These are phyloP conservation scores for Carex parvula DNA, from an alignment of 176 grass and related monocot species.

Conservation along the genomic window DNA sequence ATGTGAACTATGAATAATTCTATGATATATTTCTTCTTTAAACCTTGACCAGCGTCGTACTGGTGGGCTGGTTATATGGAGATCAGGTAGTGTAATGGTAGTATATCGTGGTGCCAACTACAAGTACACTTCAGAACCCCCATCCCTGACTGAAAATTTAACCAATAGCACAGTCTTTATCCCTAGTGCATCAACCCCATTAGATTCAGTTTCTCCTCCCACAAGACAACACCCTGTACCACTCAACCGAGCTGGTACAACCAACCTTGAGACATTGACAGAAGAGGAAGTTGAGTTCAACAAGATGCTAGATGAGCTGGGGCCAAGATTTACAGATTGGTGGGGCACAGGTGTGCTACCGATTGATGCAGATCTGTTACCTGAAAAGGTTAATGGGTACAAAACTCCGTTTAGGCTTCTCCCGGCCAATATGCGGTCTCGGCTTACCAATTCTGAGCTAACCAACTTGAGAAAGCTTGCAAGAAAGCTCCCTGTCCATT, in stretches of 20 bases:
- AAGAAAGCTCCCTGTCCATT: constrained; percentile 79
- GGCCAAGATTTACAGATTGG: constrained; percentile 84
- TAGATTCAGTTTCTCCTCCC: constrained; percentile 4
- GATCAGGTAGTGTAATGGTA: constrained; percentile 94
- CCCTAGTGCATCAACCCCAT: constrained; percentile 40
- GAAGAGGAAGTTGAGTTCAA: constrained; percentile 83
- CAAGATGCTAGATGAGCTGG: constrained; percentile 74
- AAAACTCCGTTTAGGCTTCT: constrained; percentile 84
- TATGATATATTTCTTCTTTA: background rate
- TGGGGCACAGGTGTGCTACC: constrained; percentile 73
- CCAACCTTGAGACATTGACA: constrained; percentile 46
- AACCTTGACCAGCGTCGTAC: constrained; percentile 62
- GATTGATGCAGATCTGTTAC: constrained; percentile 83
- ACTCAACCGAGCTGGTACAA: background rate
- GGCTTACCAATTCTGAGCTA: constrained; percentile 67
- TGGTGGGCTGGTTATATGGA: constrained; percentile 87
- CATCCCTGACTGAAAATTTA: constrained; percentile 30
- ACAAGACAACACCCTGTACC: constrained; percentile 9
- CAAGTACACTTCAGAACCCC: constrained; percentile 52
- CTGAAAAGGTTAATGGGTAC: constrained; percentile 72
- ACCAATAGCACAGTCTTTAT: constrained; percentile 51
- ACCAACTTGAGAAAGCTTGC: constrained; percentile 72
- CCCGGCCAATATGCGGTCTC: constrained; percentile 66
- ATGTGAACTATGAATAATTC: background rate
- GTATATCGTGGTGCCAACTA: constrained; percentile 76